Conservation (phyloP, 2,329 filamentous ascomycete species). For the Hirsutella thompsonii region DNA sequence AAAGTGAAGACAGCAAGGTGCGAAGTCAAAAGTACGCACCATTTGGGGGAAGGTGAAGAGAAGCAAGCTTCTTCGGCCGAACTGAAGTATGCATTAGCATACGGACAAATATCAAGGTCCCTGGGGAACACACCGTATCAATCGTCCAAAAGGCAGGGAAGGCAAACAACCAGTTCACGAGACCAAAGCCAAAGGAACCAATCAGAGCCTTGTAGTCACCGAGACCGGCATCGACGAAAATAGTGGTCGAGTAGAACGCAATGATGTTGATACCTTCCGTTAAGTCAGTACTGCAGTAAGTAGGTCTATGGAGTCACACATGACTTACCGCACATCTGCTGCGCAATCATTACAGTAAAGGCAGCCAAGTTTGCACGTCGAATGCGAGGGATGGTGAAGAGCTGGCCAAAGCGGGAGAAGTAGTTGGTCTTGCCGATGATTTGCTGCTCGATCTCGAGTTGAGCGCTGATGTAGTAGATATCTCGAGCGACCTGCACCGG, state of each 20-base stretch:
- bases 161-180: conserved; percentile 54
- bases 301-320: no score
- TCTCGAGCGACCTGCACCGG: conserved; percentile 45
- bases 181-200: conserved; percentile 32
- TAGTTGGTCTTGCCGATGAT: conserved; percentile 25
- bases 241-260: conserved; percentile 58
- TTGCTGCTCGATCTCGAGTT: conserved; percentile 27
- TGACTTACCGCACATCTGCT: conserved; percentile 46
- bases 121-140: conserved; percentile 31
- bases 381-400: conserved; percentile 56
- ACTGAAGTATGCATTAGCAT: conserved; percentile 13
- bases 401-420: conserved; percentile 39
- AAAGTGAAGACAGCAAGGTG: background rate
- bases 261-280: conserved; percentile 46
- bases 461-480: conserved; percentile 39
- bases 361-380: conserved; percentile 63
- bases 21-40: conserved; percentile 20
- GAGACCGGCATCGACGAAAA: conserved; percentile 45
- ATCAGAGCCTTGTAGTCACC: conserved; percentile 36
- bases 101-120: background rate
- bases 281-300: background rate
- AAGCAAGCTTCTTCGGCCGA: conserved; percentile 46
- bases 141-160: conserved; percentile 55
- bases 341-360: conserved; percentile 67
- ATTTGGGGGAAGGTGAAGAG: conserved; percentile 56